Evolutionary conservation across 2,329 filamentous ascomycete genomes (phyloP), one percentile per base, ranked within the genome.

Genomic region (Cordyceps fumosorosea): DNA sequence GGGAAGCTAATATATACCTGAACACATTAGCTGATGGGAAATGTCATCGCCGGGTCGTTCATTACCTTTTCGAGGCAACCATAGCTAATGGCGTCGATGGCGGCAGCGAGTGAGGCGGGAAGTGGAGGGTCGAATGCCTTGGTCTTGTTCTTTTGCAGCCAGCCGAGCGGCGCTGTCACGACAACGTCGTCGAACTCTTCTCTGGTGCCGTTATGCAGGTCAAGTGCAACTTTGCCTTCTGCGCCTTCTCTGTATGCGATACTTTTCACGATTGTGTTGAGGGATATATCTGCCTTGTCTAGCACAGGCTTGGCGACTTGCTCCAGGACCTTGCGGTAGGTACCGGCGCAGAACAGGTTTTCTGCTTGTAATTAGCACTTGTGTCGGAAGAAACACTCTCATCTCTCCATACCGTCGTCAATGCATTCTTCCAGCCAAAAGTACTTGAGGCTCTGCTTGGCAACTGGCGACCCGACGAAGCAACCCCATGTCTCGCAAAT

Each of bases 351-450:
- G 65, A 86, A 85, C 14, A 86, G 72, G 62, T 86, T 87, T 67
- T 85, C 84, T 85, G 51, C 62, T 61, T 37, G 2, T 7, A 2
- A 12, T 60, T 18, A 60, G 57, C 4, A 10, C 1, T 1, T 24
- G 3, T 45, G 1, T 29, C 22, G 20, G 24, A n/a, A 5, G 22
- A 7, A 8, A 5, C 3, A 3, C 12, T 37, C 37, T 63, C 5
- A 0, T 4, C 34, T 2, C 16, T 1, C 11, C 56, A 3, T 70
- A 84, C 84, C 83, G 52, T 88, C 89, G 69, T 91, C 88, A 58
- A 91, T 86, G 66, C 87, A 90, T 72, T 91, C 88, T 70, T 92
- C 89, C 5, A 92, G 71, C 87, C 88, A 91, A 71, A 91, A 89
- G 75, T 85, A 91, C 75, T 87, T 89, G 37, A 91, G 76, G 67